Conservation (phyloP, 495 filamentous ascomycete species). For the Penicillium cosmopolitanum region DNA sequence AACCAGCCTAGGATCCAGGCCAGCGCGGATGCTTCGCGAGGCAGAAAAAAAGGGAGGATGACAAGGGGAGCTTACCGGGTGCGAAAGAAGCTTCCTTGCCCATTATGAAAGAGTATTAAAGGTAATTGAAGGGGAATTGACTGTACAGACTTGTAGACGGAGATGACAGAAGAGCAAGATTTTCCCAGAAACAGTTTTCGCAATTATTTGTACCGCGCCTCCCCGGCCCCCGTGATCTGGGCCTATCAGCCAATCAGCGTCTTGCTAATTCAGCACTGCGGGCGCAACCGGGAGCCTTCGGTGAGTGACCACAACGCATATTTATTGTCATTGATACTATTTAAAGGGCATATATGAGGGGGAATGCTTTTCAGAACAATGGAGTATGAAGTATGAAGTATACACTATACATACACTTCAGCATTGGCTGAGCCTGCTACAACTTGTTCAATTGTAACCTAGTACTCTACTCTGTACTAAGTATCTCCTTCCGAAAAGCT, state of each 20-base stretch:
- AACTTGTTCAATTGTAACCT: not conserved
- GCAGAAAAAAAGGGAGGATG: conserved; percentile 15
- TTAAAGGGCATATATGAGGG: no score
- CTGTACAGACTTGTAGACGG: conserved; percentile 36
- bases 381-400: not conserved
- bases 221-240: conserved; percentile 44
- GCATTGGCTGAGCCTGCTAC: not conserved
- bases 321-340: no score
- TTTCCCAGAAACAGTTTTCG: conserved; percentile 23
- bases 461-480: not conserved
- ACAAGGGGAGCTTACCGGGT: conserved; percentile 40
- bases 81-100: conserved; percentile 48
- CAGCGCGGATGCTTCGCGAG: conserved; percentile 4
- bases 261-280: conserved; percentile 43
- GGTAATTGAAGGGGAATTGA: conserved; percentile 31
- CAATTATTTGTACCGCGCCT: conserved; percentile 42
- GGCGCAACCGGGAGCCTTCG: conserved; percentile 40
- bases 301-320: conserved; percentile 13
- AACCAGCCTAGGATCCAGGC: not conserved
- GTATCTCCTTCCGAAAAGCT: not conserved
- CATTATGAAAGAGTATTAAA: conserved; percentile 46
- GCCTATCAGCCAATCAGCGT: conserved; percentile 39
- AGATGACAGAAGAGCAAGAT: conserved; percentile 38
- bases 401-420: not conserved
- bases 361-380: not conserved